These are phyloP conservation scores for Aspergillus neotritici DNA, from an alignment of 2,329 filamentous ascomycete genomes.

Conservation along the genomic window DNA sequence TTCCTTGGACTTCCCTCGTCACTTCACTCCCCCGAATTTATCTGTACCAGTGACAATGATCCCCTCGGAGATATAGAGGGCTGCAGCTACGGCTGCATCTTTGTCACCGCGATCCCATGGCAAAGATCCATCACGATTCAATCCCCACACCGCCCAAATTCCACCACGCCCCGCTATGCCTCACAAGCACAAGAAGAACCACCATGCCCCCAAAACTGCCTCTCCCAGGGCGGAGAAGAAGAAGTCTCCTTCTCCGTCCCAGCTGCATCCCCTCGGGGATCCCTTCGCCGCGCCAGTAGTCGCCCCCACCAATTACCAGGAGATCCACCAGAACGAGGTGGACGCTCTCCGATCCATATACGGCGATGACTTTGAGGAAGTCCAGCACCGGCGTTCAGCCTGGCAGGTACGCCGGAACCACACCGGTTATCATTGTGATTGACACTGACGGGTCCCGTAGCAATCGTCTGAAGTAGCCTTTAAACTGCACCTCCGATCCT, in stretches of 20 bases:
- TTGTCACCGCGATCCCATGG: constrained; percentile 26
- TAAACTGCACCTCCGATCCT: constrained; percentile 70
- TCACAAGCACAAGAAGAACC: constrained; percentile 42
- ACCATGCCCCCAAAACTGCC: constrained; percentile 27
- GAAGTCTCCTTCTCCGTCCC: constrained; percentile 13
- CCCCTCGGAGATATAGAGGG: constrained; percentile 31
- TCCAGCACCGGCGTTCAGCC: constrained; percentile 62
- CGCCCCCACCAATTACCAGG: constrained; percentile 61
- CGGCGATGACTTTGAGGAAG: constrained; percentile 75
- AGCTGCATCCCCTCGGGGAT: constrained; percentile 16
- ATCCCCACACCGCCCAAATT: constrained; percentile 26
- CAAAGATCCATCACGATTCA: constrained; percentile 24
- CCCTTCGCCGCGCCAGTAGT: constrained; percentile 28
- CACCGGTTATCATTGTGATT: constrained; percentile 6
- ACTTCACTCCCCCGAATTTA: constrained; percentile 1
- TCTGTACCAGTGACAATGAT: constrained; percentile 21
- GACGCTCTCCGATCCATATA: constrained; percentile 83
- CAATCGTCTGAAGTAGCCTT: constrained; percentile 76
- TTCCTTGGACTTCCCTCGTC: neutral
- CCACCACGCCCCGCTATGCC: constrained; percentile 35
- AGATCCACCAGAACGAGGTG: constrained; percentile 82
- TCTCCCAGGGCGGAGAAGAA: constrained; percentile 34
- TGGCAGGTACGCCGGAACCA: constrained; percentile 67
- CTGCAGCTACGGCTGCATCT: constrained; percentile 42
- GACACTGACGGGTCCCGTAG: constrained; percentile 33